A percentile compares a stretch with the other conserved stretches of the same genome.
Conservation (phyloP, 805 yeast species). For the Candida ipomoeae region DNA sequence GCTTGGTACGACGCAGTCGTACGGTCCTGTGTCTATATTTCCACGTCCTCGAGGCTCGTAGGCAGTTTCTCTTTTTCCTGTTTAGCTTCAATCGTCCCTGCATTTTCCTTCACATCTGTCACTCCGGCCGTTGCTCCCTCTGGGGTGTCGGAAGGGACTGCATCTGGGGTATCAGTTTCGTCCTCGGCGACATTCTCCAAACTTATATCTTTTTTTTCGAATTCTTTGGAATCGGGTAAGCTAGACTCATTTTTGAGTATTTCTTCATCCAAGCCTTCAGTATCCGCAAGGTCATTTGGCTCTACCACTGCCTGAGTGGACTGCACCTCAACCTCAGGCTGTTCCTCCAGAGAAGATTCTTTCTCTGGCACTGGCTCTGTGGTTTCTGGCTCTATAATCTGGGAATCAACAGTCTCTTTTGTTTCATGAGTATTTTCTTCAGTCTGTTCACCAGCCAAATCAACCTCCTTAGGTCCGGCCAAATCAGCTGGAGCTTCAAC, state of each 20-base stretch:
- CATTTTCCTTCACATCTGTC: neutral
- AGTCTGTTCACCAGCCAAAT: neutral
- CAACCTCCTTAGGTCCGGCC: neutral
- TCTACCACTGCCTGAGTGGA: slow-evolving; percentile 1
- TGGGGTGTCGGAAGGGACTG: neutral
- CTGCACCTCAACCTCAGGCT: neutral
- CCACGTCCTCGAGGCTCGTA: slow-evolving; percentile 11
- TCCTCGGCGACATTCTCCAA: slow-evolving; percentile 1
- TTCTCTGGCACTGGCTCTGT: slow-evolving; percentile 6
- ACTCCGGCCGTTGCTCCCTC: neutral
- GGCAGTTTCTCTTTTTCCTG: slow-evolving; percentile 14
- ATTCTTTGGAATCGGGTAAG: neutral
- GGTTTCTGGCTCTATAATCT: neutral
- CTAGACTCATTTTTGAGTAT: neutral
- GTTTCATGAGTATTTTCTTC: neutral
- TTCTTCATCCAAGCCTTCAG: slow-evolving; percentile 13
- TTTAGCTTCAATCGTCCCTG: neutral
- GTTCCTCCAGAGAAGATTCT: neutral
- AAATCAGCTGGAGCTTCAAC: neutral
- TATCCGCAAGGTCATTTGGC: neutral
- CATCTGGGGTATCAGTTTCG: neutral
- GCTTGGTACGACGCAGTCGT: neutral
- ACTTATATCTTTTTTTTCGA: neutral
- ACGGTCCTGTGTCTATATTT: slow-evolving; percentile 12
- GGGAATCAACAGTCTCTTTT: neutral